Evolutionary conservation across 495 filamentous ascomycete genomes (phyloP).

Genomic region (Penicillium arizonense): DNA sequence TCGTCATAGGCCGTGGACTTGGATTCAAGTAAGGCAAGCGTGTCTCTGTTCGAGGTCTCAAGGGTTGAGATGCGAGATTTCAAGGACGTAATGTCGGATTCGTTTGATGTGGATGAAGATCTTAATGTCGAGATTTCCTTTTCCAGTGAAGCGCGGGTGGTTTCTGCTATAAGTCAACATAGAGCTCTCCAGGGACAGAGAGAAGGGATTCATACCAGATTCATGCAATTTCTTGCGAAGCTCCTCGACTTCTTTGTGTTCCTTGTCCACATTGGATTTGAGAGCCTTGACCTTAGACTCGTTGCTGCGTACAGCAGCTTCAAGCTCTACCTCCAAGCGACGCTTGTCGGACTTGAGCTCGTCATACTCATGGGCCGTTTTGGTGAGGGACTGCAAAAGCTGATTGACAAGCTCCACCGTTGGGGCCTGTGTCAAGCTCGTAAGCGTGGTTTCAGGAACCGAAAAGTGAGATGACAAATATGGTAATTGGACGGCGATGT

Average conservation of each 20-base stretch:
- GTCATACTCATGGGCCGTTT: constrained; percentile 78
- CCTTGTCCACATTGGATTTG: constrained; percentile 77
- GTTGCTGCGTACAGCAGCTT: constrained; percentile 75
- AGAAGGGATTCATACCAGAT: constrained; percentile 59
- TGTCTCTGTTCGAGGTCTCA: constrained; percentile 89
- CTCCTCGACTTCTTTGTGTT: constrained; percentile 73
- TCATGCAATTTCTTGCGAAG: constrained; percentile 74
- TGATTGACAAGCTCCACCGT: constrained; percentile 73
- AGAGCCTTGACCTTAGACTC: constrained; percentile 79
- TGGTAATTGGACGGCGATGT: constrained; percentile 67
- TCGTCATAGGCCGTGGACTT: constrained; percentile 85
- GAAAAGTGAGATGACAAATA: constrained; percentile 75
- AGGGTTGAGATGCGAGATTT: constrained; percentile 78
- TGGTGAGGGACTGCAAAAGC: constrained; percentile 64
- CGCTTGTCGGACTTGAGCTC: constrained; percentile 78
- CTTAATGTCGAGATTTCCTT: constrained; percentile 78
- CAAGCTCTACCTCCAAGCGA: constrained; percentile 85
- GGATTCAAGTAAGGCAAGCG: constrained; percentile 79
- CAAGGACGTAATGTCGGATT: constrained; percentile 72
- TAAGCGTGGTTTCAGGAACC: constrained; percentile 66
- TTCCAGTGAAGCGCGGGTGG: constrained; percentile 62
- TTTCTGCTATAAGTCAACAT: constrained; percentile 51
- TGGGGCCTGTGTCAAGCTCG: constrained; percentile 64
- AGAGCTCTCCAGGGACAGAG: neutral
- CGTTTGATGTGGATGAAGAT: constrained; percentile 69